Evolutionary conservation across 225 moss, liverwort and hornwort species (phyloP), one percentile per base, ranked within the genome.

Genomic region (Bryum argenteum): DNA sequence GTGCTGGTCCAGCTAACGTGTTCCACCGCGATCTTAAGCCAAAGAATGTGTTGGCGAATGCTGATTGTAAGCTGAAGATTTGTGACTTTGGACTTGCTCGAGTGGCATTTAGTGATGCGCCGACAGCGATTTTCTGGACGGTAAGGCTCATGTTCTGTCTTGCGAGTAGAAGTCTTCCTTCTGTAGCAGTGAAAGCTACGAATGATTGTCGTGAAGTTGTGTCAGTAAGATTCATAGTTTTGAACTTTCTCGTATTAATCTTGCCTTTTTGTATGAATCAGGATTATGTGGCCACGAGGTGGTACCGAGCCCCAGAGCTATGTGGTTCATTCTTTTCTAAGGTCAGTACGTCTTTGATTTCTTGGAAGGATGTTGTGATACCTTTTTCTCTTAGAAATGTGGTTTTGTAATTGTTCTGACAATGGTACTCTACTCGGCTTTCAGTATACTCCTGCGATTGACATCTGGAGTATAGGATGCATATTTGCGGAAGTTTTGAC

Each of bases 111-210:
- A 98, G 91, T 76, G 98, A 98, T 81, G 91, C 98, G 39, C 98
- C 98, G 15, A 98, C 98, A 63, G 94, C 98, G 24, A 98, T 98
- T 80, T 98, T 98, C 79, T 98, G 98, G 98, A 98, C 98, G 92
- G 98, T 98, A 78, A 38, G 81, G 12, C 18, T 69, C 47, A 65
- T 68, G 21, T 50, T 53, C 28, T 64, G 48, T 48, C 45, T 42
- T 61, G 33, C n/a, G 23, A 22, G 10, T 41, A 5, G 16, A 26
- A 15, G 57, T 8, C 63, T 6, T 23, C 22, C 9, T 22, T 48
- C 21, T 73, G 20, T 28, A 28, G 67, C 57, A 24, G 11, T 22
- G 17, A 17, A 24, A 45, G 51, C 45, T 47, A 55, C 44, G 4
- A 39, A 47, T 48, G 33, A 10, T 24, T 3, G 15, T 56, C 41